These are phyloP conservation scores for Lipomyces kockii DNA, from an alignment of 805 yeast species.

Conservation along the genomic window DNA sequence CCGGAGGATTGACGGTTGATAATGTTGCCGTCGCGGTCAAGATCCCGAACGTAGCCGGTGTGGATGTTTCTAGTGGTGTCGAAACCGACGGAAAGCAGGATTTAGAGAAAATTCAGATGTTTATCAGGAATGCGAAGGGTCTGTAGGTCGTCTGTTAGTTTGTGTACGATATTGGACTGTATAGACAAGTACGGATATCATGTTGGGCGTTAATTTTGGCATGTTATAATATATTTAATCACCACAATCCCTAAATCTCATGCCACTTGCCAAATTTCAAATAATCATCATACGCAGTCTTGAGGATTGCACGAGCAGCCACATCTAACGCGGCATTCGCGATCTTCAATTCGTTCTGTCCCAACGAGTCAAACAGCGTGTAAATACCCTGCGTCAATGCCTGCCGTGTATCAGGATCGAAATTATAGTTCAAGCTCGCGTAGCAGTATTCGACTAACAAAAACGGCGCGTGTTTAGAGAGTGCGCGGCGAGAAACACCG, in stretches of 20 bases:
- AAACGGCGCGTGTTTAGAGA: constrained; percentile 67
- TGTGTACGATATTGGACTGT: neutral
- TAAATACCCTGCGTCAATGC: constrained; percentile 61
- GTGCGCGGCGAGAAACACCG: constrained; percentile 55
- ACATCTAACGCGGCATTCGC: constrained; percentile 69
- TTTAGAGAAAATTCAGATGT: constrained; percentile 59
- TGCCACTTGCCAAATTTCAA: constrained; percentile 82
- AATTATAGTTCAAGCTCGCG: constrained; percentile 56
- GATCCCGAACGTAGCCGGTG: constrained; percentile 73
- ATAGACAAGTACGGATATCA: neutral
- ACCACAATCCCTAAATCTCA: constrained; percentile 44
- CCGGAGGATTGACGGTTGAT: constrained; percentile 85
- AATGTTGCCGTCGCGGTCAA: constrained; percentile 64
- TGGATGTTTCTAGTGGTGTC: constrained; percentile 95
- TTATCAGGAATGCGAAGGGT: constrained; percentile 49
- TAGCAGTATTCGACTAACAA: constrained; percentile 63
- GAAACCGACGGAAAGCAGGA: constrained; percentile 82
- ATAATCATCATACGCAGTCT: constrained; percentile 71
- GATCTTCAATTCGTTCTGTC: constrained; percentile 65
- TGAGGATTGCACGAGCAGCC: constrained; percentile 71
- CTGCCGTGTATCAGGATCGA: constrained; percentile 51
- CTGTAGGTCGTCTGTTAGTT: neutral
- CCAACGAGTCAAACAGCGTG: constrained; percentile 68
- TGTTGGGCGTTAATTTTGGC: neutral
- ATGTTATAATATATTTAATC: neutral